A percentile compares a stretch with the other conserved stretches of the same genome.
These are phyloP conservation scores for Orbilia oligospora DNA, from an alignment of 2,329 filamentous ascomycete genomes.

Conservation along the genomic window DNA sequence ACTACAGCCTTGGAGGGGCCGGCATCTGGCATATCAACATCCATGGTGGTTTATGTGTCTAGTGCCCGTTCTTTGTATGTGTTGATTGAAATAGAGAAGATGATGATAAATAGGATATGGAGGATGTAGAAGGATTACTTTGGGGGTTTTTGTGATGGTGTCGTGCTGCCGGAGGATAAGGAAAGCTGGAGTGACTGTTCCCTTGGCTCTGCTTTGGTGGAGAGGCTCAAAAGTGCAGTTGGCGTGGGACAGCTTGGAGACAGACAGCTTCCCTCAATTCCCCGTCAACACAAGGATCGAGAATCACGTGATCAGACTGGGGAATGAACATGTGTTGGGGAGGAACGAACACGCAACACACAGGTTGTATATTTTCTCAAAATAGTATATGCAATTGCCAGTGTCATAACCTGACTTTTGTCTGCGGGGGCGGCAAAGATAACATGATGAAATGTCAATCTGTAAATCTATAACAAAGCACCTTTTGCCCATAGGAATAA, in stretches of 20 bases:
- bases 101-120: conserved; percentile 14
- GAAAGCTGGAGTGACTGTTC: conserved; percentile 38
- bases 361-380: background rate
- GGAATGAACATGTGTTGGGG: conserved; percentile 16
- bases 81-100: conserved; percentile 15
- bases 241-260: conserved; percentile 10
- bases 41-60: conserved; percentile 66
- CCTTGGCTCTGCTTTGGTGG: conserved; percentile 10
- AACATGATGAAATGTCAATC: background rate
- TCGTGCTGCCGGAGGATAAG: conserved; percentile 29
- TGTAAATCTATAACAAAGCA: too few relatives aligned
- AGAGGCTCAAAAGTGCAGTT: conserved; percentile 59
- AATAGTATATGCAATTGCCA: too few relatives aligned
- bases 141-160: conserved; percentile 11
- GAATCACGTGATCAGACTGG: conserved; percentile 28
- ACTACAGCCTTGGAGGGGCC: conserved; percentile 73
- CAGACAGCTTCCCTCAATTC: conserved; percentile 36
- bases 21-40: conserved; percentile 97
- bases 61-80: conserved; percentile 9
- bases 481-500: too few relatives aligned
- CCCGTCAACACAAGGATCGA: conserved; percentile 34
- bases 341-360: background rate
- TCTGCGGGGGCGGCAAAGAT: conserved; percentile 22
- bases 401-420: too few relatives aligned
- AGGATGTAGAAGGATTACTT: background rate